phyloP scores from a whole-genome alignment of 495 filamentous ascomycete genomes.

The Lepidopterella palustris region DNA sequence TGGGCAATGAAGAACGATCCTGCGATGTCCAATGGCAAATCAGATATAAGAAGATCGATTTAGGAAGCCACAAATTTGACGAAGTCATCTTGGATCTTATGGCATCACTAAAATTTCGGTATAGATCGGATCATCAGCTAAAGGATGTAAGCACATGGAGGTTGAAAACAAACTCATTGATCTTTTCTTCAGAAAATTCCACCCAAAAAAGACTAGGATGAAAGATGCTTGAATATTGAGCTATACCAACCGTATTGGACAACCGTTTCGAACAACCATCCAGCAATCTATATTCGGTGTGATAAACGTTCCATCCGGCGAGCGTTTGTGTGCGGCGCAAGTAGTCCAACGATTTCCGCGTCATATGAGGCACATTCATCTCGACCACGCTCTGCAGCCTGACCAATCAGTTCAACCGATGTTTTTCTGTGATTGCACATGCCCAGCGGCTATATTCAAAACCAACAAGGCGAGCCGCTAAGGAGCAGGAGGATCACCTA shows the following conservation, averaged over 20 bases:
- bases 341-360: too few relatives aligned
- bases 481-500: neutral
- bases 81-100: neutral
- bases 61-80: conserved; percentile 1
- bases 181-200: neutral
- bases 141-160: too few relatives aligned
- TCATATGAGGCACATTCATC: too few relatives aligned
- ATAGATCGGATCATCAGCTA: neutral
- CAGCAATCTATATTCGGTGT: too few relatives aligned
- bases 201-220: neutral
- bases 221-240: neutral
- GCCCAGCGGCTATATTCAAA: neutral
- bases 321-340: too few relatives aligned
- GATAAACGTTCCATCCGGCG: too few relatives aligned
- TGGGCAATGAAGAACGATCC: conserved; percentile 1
- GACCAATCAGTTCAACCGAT: too few relatives aligned
- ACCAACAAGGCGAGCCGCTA: neutral
- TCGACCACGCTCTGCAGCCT: too few relatives aligned
- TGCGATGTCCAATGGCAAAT: conserved; percentile 20
- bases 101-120: neutral
- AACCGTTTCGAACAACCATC: too few relatives aligned
- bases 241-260: neutral
- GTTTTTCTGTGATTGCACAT: too few relatives aligned
- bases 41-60: conserved; percentile 32
- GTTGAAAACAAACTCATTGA: too few relatives aligned